Conservation (phyloP, 306 rosid genomes). For the Notholithocarpus densiflorus region DNA sequence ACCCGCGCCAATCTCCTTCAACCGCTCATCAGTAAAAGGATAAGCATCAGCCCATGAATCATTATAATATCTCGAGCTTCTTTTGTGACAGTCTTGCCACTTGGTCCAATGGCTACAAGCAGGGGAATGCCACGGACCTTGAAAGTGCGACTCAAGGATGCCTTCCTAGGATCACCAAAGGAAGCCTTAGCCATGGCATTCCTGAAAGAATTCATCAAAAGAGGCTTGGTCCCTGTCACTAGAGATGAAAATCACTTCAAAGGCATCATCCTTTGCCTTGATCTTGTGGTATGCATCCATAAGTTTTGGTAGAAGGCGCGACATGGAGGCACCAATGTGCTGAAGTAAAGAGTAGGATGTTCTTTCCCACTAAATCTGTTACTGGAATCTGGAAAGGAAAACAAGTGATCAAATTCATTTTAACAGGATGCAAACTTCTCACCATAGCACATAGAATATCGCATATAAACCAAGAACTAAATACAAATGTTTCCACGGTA, state of each 20-base stretch:
- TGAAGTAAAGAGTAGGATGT: conserved; percentile 73
- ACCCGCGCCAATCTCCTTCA: conserved; percentile 43
- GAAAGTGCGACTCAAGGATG: conserved; percentile 46
- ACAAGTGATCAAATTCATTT: background rate
- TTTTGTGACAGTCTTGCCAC: conserved; percentile 58
- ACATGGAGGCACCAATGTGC: conserved; percentile 84
- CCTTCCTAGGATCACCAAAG: conserved; percentile 65
- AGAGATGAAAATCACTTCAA: conserved; percentile 74
- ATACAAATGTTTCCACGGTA: background rate
- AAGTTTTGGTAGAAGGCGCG: conserved; percentile 74
- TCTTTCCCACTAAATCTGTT: conserved; percentile 62
- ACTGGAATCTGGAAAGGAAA: conserved; percentile 48
- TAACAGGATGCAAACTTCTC: background rate
- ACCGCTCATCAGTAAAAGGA: conserved; percentile 60
- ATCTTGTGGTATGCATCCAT: conserved; percentile 54
- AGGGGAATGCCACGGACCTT: conserved; percentile 60
- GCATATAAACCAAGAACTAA: background rate
- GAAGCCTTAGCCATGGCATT: conserved; percentile 91
- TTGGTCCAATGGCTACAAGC: conserved; percentile 58
- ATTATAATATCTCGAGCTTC: conserved; percentile 45
- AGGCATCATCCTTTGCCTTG: conserved; percentile 48
- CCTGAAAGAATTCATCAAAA: conserved; percentile 53
- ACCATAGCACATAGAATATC: background rate
- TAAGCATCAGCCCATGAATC: conserved; percentile 57
- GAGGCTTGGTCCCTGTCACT: conserved; percentile 61